Evolutionary conservation across 192 early-diverging fungal genomes (phyloP).

Genomic region (Coemansia sp.): DNA sequence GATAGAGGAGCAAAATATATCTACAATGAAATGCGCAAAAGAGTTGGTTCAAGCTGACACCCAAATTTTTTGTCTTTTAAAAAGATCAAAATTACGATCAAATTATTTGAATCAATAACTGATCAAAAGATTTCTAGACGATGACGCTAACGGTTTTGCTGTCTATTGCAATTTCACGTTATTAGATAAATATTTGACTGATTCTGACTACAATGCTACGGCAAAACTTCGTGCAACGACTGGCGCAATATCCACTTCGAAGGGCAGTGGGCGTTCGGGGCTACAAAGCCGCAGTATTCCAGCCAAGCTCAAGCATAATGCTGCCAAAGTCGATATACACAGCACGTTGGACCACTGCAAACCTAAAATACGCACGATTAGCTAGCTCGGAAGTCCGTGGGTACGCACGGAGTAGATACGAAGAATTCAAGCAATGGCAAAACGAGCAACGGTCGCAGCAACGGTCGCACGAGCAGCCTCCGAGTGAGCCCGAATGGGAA

Average conservation of each 20-base stretch:
- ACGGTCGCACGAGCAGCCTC: not conserved
- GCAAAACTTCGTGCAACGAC: not conserved
- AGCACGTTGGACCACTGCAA: not conserved
- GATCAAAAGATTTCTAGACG: no score
- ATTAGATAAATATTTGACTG: not conserved
- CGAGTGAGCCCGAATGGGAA: conserved; percentile 10
- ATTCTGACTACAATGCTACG: not conserved
- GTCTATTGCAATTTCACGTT: no score
- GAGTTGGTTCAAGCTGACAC: not conserved
- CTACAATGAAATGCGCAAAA: not conserved
- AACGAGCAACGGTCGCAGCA: conserved; percentile 5
- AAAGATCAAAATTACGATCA: not conserved
- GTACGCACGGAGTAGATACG: conserved; percentile 16
- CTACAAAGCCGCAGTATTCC: not conserved
- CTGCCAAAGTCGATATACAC: not conserved
- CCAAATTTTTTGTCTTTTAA: not conserved
- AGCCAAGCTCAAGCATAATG: not conserved
- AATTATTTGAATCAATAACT: not conserved
- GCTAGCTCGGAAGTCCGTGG: not conserved
- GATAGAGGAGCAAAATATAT: not conserved
- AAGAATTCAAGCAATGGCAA: conserved; percentile 8
- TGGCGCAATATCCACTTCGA: not conserved
- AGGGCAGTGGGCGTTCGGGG: not conserved
- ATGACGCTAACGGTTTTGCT: no score
- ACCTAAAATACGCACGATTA: not conserved